These are phyloP conservation scores for Crepidotus variabilis DNA, from an alignment of 768 basidiomycete genomes.

Conservation along the genomic window DNA sequence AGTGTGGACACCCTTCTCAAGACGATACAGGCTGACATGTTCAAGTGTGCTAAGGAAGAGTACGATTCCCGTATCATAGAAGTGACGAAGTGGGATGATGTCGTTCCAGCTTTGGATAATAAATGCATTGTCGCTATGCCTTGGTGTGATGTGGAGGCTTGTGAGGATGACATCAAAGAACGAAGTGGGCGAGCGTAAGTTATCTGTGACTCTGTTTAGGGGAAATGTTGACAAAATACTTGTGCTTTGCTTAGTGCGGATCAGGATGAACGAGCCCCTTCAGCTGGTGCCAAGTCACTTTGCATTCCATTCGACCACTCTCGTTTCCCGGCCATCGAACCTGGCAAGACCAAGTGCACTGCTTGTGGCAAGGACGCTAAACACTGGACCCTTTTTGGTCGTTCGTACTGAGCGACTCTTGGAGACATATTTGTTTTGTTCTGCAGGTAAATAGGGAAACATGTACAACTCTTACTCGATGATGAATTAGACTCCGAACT, in stretches of 20 bases:
- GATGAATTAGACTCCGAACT: no score
- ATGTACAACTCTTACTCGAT: no score
- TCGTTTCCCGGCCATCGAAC: conserved; percentile 74
- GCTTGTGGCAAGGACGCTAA: conserved; percentile 87
- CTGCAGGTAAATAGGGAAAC: no score
- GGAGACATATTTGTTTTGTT: no score
- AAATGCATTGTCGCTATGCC: conserved; percentile 89
- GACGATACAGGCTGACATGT: conserved; percentile 89
- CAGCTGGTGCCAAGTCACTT: conserved; percentile 95
- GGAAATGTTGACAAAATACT: neutral
- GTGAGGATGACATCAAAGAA: conserved; percentile 99
- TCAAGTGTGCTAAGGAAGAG: conserved; percentile 64
- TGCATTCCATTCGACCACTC: conserved; percentile 95
- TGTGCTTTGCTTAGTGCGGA: conserved; percentile 53
- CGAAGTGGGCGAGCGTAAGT: conserved; percentile 78
- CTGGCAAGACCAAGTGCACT: conserved; percentile 85
- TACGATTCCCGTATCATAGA: conserved; percentile 71
- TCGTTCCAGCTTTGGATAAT: conserved; percentile 86
- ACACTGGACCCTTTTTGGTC: conserved; percentile 95
- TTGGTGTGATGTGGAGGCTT: conserved; percentile 92
- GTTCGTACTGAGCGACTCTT: neutral
- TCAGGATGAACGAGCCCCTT: conserved; percentile 92
- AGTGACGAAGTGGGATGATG: conserved; percentile 85
- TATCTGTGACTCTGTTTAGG: conserved; percentile 12
- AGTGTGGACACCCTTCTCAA: conserved; percentile 68